Evolutionary conservation across 2,329 filamentous ascomycete species (phyloP).

Genomic region (Tolypocladium tundrense): DNA sequence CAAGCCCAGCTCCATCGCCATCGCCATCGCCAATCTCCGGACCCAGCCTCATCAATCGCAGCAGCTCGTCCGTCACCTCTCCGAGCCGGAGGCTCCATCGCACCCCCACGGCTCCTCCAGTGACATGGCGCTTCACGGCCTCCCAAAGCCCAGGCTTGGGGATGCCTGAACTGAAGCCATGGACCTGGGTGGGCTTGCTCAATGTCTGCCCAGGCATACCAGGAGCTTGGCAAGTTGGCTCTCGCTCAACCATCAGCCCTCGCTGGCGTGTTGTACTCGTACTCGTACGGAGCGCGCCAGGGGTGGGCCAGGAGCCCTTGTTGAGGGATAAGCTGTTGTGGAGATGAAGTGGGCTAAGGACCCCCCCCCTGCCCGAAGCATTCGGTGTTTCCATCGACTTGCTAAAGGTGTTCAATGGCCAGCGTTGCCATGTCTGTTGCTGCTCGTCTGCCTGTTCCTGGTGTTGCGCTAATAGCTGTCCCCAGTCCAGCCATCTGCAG

Average conservation of each 20-base stretch:
- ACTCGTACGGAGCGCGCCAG: background rate
- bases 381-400: background rate
- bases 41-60: background rate
- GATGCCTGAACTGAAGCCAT: background rate
- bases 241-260: background rate
- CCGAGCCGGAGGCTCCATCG: background rate
- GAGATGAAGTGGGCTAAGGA: conserved; percentile 1
- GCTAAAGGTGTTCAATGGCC: background rate
- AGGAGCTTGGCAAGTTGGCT: background rate
- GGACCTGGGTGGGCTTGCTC: background rate
- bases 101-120: background rate
- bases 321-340: conserved; percentile 4
- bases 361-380: background rate
- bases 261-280: background rate
- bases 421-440: background rate
- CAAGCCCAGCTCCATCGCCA: background rate
- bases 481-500: background rate
- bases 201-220: background rate
- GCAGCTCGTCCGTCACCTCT: background rate
- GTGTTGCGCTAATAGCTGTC: background rate
- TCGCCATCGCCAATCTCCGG: background rate
- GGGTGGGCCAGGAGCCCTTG: background rate
- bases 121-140: background rate
- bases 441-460: background rate
- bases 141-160: background rate